Conservation (phyloP, 495 filamentous ascomycete species). For the Bathelium albidoporum region DNA sequence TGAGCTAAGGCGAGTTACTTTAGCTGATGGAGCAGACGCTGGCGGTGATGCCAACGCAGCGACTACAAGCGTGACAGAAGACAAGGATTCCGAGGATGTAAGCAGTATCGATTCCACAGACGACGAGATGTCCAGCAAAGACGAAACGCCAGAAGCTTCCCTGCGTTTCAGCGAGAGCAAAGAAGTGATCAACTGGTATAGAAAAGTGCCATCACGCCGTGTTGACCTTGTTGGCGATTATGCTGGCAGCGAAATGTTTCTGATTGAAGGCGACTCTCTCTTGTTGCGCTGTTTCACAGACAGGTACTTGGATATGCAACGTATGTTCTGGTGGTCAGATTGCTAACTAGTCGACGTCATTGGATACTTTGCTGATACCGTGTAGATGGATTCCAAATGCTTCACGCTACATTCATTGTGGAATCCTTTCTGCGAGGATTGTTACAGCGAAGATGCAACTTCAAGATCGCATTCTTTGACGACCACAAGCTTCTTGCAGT, state of each 20-base stretch:
- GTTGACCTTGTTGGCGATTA: constrained; percentile 64
- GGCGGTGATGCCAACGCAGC: too few relatives aligned
- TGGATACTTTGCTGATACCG: too few relatives aligned
- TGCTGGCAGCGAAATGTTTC: constrained; percentile 58
- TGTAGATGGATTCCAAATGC: constrained; percentile 53
- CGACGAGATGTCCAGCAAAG: not conserved
- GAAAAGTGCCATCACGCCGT: constrained; percentile 20
- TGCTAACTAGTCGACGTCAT: too few relatives aligned
- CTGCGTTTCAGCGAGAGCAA: not conserved
- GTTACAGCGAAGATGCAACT: constrained; percentile 51
- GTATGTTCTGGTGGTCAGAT: constrained; percentile 23
- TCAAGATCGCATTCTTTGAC: constrained; percentile 60
- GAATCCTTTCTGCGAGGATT: constrained; percentile 54
- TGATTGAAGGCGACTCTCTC: constrained; percentile 65
- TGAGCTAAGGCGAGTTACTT: too few relatives aligned
- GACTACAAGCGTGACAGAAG: too few relatives aligned
- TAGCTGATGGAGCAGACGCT: too few relatives aligned
- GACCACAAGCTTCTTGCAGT: constrained; percentile 38
- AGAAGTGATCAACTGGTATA: constrained; percentile 20
- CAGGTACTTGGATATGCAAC: constrained; percentile 48
- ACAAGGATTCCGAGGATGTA: not conserved
- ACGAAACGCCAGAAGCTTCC: not conserved
- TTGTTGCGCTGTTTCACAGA: constrained; percentile 52
- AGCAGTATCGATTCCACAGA: not conserved
- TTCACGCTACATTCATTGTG: constrained; percentile 59